These are phyloP conservation scores for Ophiorrhiza pumila DNA, from an alignment of 257 asterid genomes.

Conservation along the genomic window DNA sequence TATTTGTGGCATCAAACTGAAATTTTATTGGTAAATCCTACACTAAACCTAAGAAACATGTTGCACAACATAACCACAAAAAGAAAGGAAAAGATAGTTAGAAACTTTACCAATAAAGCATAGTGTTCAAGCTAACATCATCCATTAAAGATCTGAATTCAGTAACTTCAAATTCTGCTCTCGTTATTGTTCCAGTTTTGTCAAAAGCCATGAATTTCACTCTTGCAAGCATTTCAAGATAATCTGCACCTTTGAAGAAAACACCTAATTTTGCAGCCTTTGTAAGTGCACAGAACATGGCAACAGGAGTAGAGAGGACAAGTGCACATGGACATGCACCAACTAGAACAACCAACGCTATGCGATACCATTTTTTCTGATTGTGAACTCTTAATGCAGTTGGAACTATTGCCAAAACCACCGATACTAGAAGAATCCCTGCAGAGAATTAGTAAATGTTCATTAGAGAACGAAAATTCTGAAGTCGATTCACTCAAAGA, in stretches of 20 bases:
- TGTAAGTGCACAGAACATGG: conserved; percentile 80
- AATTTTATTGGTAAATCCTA: background rate
- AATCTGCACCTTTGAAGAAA: conserved; percentile 74
- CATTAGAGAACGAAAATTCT: background rate
- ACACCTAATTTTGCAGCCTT: conserved; percentile 79
- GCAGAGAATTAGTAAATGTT: conserved; percentile 26
- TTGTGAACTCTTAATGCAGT: conserved; percentile 40
- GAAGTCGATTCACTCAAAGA: background rate
- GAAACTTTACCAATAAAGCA: conserved; percentile 60
- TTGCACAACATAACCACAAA: background rate
- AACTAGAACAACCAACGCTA: conserved; percentile 77
- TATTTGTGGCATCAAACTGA: background rate
- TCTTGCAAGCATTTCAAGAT: conserved; percentile 67
- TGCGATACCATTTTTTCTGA: conserved; percentile 57
- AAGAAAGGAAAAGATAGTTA: background rate
- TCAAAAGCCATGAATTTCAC: conserved; percentile 80
- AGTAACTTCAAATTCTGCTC: conserved; percentile 68
- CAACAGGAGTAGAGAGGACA: conserved; percentile 84
- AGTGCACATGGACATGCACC: conserved; percentile 94
- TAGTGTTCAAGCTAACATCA: conserved; percentile 33
- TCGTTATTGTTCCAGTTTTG: conserved; percentile 87
- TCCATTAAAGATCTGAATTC: conserved; percentile 56
- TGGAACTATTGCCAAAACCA: conserved; percentile 56
- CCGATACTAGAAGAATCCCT: conserved; percentile 57
- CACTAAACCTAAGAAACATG: background rate